Evolutionary conservation across 2,329 filamentous ascomycete genomes (phyloP), one percentile per base, ranked within the genome.

Genomic region (Penicillium brasilianum): DNA sequence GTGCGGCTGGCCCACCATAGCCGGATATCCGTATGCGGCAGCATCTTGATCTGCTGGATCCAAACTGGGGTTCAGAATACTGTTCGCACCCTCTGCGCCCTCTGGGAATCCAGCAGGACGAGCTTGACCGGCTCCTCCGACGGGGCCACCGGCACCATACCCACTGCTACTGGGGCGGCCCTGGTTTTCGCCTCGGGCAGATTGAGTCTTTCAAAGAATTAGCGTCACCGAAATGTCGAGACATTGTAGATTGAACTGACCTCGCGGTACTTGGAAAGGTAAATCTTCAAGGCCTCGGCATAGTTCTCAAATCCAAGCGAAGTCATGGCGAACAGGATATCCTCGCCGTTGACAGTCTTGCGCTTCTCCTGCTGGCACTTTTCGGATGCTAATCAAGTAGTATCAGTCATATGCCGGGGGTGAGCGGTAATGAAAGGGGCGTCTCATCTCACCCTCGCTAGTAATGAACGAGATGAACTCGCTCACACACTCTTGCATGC

Each of bases 391-490:
- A 75, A 76, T 68, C 70, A 57, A 36, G 22, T 13, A 2, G 8
- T 34, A n/a, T 55, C 13, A 59, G 57, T 50, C 43, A 28, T n/a
- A 22, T 32, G 56, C 41, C 54, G 13, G 49, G 44, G 5, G n/a
- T 2, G 48, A 41, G 22, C 49, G 36, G 8, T 46, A 28, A 9
- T 4, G 53, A n/a, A 11, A 14, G 55, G 8, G n/a, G 22, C 22
- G 36, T 25, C 36, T 14, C 2, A 28, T 82, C 90, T 75, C 78
- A 97, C 95, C 95, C 85, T 99, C 95, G 78, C 94, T 98, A 37
- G 95, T 99, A 76, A 99, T 98, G 84, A 99, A 99, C 7, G 92
- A 97, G 83, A 99, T 99, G 80, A 99, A 99, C 81, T 99, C 95
- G 88, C 93, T 97, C 61, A 99, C 95, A 76, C 95, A 99, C 80